These are phyloP conservation scores for Sherardia arvensis DNA, from an alignment of 257 asterid species.

Conservation along the genomic window DNA sequence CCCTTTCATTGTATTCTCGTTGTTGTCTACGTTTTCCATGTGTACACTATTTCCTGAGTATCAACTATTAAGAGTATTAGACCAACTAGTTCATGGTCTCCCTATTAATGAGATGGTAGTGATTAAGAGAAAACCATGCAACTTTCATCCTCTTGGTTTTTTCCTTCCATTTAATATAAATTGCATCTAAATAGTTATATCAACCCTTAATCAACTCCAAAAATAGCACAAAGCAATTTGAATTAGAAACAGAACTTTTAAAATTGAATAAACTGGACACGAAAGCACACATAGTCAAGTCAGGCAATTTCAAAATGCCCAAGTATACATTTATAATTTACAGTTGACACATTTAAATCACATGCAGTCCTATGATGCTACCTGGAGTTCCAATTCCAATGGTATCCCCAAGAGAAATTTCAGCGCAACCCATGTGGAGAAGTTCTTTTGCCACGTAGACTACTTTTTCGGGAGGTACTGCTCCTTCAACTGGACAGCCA, in stretches of 20 bases:
- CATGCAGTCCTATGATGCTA: conserved; percentile 1
- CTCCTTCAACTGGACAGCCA: conserved; percentile 97
- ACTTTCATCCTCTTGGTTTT: neutral
- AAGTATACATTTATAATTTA: neutral
- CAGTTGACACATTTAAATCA: no score
- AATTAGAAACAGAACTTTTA: neutral
- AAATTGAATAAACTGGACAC: neutral
- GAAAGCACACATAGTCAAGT: neutral
- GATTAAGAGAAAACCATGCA: neutral
- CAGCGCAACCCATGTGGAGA: conserved; percentile 74
- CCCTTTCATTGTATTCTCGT: neutral
- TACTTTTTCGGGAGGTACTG: conserved; percentile 66
- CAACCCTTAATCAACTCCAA: neutral
- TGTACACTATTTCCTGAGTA: neutral
- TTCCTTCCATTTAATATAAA: neutral
- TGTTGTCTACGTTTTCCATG: neutral
- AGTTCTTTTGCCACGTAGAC: conserved; percentile 86
- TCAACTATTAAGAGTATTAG: neutral
- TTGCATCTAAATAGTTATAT: neutral
- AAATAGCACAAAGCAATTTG: neutral
- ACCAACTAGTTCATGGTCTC: neutral
- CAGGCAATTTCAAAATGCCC: neutral
- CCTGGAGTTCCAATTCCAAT: conserved; percentile 98
- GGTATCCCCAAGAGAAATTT: conserved; percentile 93
- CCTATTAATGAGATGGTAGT: neutral